Percentiles rank a stretch among this genome's conserved stretches.
Conservation (phyloP, 768 basidiomycete species). For the Tulasnella sp. region DNA sequence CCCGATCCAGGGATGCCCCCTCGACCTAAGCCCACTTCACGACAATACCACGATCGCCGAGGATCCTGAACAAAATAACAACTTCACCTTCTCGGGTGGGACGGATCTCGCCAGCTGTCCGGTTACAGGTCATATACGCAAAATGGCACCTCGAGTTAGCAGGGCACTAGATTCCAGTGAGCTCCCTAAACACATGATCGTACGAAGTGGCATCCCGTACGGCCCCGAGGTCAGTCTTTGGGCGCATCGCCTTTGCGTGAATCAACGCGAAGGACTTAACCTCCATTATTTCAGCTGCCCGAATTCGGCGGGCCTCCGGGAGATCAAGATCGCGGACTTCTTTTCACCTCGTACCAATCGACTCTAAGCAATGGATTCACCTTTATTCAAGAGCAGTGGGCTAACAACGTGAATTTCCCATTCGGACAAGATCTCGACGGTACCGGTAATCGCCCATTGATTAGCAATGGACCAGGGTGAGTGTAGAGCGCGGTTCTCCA, state of each 20-base stretch:
- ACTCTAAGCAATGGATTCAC: neutral
- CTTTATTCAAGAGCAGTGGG: neutral
- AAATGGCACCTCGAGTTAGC: neutral
- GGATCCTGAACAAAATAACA: constrained; percentile 2
- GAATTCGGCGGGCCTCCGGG: no score
- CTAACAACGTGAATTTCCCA: neutral
- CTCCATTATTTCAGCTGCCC: neutral
- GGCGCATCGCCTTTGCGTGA: neutral
- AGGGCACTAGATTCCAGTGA: neutral
- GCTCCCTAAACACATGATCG: neutral
- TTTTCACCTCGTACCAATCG: constrained; percentile 7
- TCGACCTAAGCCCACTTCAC: neutral
- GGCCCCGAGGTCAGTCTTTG: neutral
- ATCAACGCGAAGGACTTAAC: neutral
- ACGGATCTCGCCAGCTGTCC: neutral
- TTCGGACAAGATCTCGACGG: no score
- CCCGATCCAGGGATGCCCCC: neutral
- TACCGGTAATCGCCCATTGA: no score
- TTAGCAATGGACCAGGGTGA: no score
- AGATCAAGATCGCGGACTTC: neutral
- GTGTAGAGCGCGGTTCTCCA: no score
- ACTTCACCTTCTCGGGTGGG: neutral
- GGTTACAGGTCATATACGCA: constrained; percentile 1
- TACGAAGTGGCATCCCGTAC: constrained; percentile 8
- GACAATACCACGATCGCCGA: neutral